phyloP scores from a whole-genome alignment of 805 yeast species.

The Wickerhamomyces tratensis region DNA sequence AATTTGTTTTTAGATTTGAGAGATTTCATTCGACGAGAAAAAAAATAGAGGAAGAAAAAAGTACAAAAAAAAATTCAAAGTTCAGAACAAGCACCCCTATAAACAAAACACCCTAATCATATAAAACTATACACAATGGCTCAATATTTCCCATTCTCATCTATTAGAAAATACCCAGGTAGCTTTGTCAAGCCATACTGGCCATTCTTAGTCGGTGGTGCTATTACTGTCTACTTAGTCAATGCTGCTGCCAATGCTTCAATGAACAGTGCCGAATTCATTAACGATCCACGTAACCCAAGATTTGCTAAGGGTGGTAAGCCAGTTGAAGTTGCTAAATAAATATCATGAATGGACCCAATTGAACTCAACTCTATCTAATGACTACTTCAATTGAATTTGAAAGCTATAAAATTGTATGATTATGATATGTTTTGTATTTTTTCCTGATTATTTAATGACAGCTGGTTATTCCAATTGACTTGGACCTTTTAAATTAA shows the following conservation, averaged over 20 bases:
- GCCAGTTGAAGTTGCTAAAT: slow-evolving; percentile 21
- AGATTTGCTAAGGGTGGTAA: slow-evolving; percentile 60
- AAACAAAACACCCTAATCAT: no score
- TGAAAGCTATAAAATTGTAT: background rate
- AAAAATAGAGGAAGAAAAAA: no score
- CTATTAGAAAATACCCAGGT: slow-evolving; percentile 33
- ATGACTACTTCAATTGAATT: background rate
- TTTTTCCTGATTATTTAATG: no score
- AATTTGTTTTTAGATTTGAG: no score
- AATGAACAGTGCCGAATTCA: slow-evolving; percentile 68
- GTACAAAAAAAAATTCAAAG: no score
- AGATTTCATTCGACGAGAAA: no score
- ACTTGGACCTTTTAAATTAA: no score
- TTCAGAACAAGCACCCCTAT: no score
- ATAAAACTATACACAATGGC: slow-evolving; percentile 9
- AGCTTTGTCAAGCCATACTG: slow-evolving; percentile 58
- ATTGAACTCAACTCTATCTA: no score
- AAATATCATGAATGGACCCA: background rate
- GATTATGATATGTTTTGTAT: no score
- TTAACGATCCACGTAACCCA: slow-evolving; percentile 95
- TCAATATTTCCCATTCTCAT: slow-evolving; percentile 1
- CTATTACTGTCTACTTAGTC: slow-evolving; percentile 58
- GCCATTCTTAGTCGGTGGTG: slow-evolving; percentile 87
- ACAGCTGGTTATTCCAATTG: no score
- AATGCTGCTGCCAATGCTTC: slow-evolving; percentile 62